Percentiles rank a stretch among this genome's conserved stretches.
These are phyloP conservation scores for Salix purpurea DNA, from an alignment of 345 rosid species.

Conservation along the genomic window DNA sequence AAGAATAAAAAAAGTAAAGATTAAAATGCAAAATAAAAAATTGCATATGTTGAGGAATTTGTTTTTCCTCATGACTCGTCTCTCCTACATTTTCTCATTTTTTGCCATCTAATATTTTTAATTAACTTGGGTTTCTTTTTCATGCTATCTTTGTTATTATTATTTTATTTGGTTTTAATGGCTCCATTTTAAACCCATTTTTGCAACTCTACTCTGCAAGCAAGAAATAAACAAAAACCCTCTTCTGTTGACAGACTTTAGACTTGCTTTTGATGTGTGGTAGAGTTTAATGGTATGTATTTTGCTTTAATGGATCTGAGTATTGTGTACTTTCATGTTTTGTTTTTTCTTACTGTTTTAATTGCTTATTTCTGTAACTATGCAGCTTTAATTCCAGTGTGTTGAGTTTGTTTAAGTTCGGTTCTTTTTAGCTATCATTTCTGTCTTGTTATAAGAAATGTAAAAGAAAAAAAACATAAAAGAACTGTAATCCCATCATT, in stretches of 20 bases:
- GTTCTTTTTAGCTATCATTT: background rate
- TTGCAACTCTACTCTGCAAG: background rate
- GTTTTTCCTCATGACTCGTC: background rate
- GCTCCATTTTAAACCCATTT: background rate
- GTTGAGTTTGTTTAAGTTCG: background rate
- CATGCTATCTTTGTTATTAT: background rate
- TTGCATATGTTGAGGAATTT: too few relatives aligned
- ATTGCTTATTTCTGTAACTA: background rate
- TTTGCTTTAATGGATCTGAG: slow-evolving; percentile 22
- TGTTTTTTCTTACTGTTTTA: background rate
- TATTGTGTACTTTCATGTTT: background rate
- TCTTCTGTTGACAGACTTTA: background rate
- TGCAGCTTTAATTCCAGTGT: background rate
- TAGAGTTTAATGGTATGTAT: slow-evolving; percentile 9
- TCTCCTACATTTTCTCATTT: slow-evolving; percentile 14
- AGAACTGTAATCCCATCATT: background rate
- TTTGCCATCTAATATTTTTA: slow-evolving; percentile 8
- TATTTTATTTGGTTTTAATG: background rate
- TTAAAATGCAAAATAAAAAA: too few relatives aligned
- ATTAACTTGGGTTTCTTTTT: background rate
- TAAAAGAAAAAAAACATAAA: too few relatives aligned
- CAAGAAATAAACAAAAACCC: background rate
- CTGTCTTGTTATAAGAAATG: background rate
- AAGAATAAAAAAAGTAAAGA: too few relatives aligned
- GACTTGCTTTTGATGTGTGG: background rate